A percentile compares a stretch with the other conserved stretches of the same genome.
Evolutionary conservation across 2,329 filamentous ascomycete genomes (phyloP).

Genomic region (Neophaeococcomyces aloes): DNA sequence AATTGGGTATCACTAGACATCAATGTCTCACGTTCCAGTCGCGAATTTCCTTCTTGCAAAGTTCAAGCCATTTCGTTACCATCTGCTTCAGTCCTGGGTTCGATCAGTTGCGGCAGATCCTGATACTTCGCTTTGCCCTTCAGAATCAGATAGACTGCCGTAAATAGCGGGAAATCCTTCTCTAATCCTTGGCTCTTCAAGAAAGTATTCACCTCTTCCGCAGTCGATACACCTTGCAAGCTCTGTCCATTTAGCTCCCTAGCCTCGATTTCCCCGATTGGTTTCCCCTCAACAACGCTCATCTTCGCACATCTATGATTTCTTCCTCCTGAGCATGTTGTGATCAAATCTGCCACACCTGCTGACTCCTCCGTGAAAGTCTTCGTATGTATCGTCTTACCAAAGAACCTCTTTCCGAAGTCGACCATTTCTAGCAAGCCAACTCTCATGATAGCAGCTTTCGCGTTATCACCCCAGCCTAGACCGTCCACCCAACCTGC

Average conservation of each 20-base stretch:
- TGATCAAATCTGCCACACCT: constrained; percentile 91
- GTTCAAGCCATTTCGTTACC: too few species aligned
- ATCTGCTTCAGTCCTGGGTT: constrained; percentile 14
- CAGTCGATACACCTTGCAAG: constrained; percentile 86
- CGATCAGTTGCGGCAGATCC: constrained; percentile 65
- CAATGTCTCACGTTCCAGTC: too few species aligned
- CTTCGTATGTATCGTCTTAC: constrained; percentile 62
- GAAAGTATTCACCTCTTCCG: constrained; percentile 82
- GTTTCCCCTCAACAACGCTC: constrained; percentile 66
- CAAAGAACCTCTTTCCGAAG: constrained; percentile 90
- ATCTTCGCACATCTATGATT: constrained; percentile 93
- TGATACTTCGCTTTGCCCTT: constrained; percentile 65
- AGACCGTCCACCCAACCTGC: constrained; percentile 91
- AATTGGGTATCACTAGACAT: too few species aligned
- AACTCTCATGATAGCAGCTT: constrained; percentile 96
- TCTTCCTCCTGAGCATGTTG: constrained; percentile 78
- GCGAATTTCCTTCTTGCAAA: too few species aligned
- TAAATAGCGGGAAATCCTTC: constrained; percentile 83
- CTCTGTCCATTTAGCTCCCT: constrained; percentile 93
- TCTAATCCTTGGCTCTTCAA: constrained; percentile 67
- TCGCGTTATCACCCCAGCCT: constrained; percentile 97
- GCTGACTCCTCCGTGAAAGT: constrained; percentile 97
- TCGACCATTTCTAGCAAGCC: constrained; percentile 93
- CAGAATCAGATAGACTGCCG: constrained; percentile 73
- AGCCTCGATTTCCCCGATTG: constrained; percentile 78